phyloP scores from a whole-genome alignment of 169 alveolate species.

The Perkinsus marinus region DNA sequence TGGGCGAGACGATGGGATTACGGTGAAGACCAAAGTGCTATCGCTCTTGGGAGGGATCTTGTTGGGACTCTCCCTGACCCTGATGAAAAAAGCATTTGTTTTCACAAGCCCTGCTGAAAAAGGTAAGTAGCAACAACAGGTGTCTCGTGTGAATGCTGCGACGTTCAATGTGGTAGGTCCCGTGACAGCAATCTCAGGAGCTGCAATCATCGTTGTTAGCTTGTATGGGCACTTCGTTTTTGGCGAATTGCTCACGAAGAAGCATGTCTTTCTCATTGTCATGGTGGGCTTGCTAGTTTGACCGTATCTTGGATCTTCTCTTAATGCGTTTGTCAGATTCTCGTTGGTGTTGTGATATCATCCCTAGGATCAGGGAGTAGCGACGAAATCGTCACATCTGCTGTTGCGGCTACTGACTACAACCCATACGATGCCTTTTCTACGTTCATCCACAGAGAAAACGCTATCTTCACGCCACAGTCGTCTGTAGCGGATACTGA shows the following conservation, averaged over 20 bases:
- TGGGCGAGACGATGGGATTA: not conserved
- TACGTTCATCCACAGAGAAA: not conserved
- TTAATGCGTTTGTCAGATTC: not conserved
- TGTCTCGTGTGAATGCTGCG: not conserved
- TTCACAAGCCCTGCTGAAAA: not conserved
- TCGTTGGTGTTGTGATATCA: not conserved
- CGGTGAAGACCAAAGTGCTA: not conserved
- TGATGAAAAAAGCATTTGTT: not conserved
- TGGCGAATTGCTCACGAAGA: not conserved
- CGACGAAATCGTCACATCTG: not conserved
- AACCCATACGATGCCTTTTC: not conserved
- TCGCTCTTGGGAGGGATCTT: not conserved
- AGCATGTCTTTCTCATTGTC: not conserved
- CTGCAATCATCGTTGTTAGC: not conserved
- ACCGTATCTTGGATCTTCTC: not conserved
- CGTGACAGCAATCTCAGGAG: not conserved
- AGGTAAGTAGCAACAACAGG: not conserved
- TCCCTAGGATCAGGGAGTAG: not conserved
- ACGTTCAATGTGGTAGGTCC: not conserved
- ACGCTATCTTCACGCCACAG: not conserved
- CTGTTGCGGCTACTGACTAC: not conserved
- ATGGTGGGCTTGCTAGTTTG: not conserved
- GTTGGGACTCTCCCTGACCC: not conserved
- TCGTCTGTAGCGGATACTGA: not conserved
- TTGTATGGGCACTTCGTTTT: not conserved